phyloP scores from a whole-genome alignment of 1,284 basidiomycete species.

The Singerocomus rubriflavus region DNA sequence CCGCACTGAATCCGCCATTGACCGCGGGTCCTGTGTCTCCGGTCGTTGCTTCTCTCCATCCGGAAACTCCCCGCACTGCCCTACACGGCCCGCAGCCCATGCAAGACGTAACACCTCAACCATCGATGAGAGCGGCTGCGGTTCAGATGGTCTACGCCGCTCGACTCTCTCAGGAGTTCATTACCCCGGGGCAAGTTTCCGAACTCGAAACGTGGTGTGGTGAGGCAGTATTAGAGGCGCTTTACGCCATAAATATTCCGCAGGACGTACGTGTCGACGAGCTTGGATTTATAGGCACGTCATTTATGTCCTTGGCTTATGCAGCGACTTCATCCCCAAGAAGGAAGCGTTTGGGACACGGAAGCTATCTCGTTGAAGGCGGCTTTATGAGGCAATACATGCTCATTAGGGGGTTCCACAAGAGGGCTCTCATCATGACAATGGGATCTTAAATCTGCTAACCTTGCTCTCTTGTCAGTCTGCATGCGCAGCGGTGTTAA shows the following conservation, averaged over 20 bases:
- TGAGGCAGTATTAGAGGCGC: conserved; percentile 47
- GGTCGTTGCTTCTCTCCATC: conserved; percentile 8
- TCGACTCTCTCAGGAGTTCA: conserved; percentile 72
- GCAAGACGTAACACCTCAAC: conserved; percentile 22
- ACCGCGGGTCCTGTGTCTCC: conserved; percentile 45
- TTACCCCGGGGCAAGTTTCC: conserved; percentile 65
- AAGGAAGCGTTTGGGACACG: conserved; percentile 40
- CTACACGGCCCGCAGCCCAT: conserved; percentile 30
- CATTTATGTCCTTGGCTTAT: conserved; percentile 4
- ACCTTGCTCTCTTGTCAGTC: conserved; percentile 1
- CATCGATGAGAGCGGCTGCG: conserved; percentile 69
- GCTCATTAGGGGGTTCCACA: too few species aligned
- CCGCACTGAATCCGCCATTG: conserved; percentile 38
- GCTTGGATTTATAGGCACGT: not conserved
- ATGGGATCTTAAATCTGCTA: conserved; percentile 1
- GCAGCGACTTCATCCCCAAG: conserved; percentile 37
- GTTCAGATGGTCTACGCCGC: conserved; percentile 86
- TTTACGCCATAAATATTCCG: conserved; percentile 37
- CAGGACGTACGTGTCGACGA: conserved; percentile 41
- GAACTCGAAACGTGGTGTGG: conserved; percentile 69
- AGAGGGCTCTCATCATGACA: not conserved
- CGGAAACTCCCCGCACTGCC: conserved; percentile 29
- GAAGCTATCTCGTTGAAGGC: conserved; percentile 5
- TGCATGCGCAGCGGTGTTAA: too few species aligned
- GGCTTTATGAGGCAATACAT: conserved; percentile 7